Base-by-base conservation (phyloP, 352 stramenopile species). In the Globisporangium perplexum region DNA sequence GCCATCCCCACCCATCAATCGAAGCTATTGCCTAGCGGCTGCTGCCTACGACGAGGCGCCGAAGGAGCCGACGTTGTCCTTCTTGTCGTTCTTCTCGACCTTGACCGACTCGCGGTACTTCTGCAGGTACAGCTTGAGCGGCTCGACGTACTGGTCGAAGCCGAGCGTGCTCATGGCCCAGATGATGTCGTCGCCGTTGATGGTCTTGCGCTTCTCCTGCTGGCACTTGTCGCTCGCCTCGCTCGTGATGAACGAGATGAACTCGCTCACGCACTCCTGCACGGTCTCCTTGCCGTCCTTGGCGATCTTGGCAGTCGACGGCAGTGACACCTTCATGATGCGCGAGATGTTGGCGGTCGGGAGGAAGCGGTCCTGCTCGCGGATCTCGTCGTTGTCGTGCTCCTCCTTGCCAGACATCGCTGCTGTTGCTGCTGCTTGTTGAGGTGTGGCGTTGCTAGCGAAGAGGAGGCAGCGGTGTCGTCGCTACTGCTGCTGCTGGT, bases 201-300 rank as follows among this genome's bases (percentile, higher is more conserved):
- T 99, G 24, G 97, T 99, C 85, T 99, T 99, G 53, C 97, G 79
- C 74, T 99, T 99, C 75, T 99, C 97, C 66, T 99, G 95, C 68
- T 99, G 91, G 74, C 97, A 99, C 66, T 99, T 99, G 73, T 99
- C 97, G 60, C 88, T 98, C 28, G 97, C 97, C 63, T 98, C 87
- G 66, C 80, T 98, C 53, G 97, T 99, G 67, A 99, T 99, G 79
- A 99, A 99, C 68, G 93, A 98, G 68, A 99, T 99, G 75, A 99
- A 99, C 79, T 99, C 97, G 46, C 91, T 98, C 55, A 99, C 97
- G 66, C 96, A 99, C 80, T 99, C 97, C 80, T 99, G 97, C 50
- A 99, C 96, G 11, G 95, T 98, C 71, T 99, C 97, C 72, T 99
- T 99, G 60, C 96, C 98, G 71, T 99, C 97, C 78, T 99, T 99